These are phyloP conservation scores for Fusarium oligoseptatum DNA, from an alignment of 2,329 filamentous ascomycete species.

Conservation along the genomic window DNA sequence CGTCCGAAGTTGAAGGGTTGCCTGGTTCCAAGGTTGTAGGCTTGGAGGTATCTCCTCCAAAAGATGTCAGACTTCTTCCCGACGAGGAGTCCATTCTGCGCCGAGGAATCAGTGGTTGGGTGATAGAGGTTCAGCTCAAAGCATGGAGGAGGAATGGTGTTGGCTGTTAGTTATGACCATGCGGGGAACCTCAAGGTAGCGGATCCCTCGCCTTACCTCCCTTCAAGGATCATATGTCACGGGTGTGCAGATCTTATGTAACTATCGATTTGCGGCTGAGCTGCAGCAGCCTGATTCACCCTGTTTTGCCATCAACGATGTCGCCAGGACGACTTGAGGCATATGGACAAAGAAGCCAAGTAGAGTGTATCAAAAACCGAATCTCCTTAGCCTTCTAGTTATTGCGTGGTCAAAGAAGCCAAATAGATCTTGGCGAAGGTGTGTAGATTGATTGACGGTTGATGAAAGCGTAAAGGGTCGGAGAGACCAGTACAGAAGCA, in stretches of 20 bases:
- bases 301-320: background rate
- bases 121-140: background rate
- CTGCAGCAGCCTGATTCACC: background rate
- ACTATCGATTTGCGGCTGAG: background rate
- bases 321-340: background rate
- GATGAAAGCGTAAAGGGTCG: background rate
- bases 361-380: background rate
- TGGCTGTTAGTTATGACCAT: background rate
- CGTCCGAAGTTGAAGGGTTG: background rate
- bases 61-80: background rate
- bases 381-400: background rate
- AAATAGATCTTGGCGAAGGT: background rate
- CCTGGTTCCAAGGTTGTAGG: background rate
- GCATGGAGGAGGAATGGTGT: background rate
- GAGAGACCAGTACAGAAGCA: background rate
- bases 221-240: background rate
- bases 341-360: background rate
- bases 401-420: background rate
- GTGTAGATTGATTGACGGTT: background rate
- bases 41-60: background rate
- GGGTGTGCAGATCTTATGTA: background rate
- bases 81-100: background rate
- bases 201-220: background rate
- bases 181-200: background rate
- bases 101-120: background rate